Conservation (phyloP, 257 asterid genomes). For the Gentiana dahurica region DNA sequence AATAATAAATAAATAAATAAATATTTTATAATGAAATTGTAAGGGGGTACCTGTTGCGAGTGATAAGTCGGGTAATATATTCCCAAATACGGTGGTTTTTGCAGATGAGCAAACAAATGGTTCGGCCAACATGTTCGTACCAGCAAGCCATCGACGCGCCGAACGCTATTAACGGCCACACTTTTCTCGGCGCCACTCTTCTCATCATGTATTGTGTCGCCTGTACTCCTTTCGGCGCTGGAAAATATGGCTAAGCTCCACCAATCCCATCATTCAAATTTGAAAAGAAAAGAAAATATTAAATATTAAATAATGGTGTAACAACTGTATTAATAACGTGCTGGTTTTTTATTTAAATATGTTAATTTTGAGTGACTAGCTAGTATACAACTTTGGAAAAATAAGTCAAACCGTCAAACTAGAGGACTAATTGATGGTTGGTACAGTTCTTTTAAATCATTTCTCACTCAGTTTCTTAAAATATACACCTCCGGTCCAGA, state of each 20-base stretch:
- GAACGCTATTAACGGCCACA: slow-evolving; percentile 73
- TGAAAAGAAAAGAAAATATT: no score
- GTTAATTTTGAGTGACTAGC: no score
- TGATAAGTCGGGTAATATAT: slow-evolving; percentile 63
- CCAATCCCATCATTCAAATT: background rate
- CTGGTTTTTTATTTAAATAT: no score
- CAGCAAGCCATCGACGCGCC: slow-evolving; percentile 89
- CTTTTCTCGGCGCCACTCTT: slow-evolving; percentile 75
- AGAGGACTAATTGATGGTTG: no score
- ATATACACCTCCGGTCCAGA: no score
- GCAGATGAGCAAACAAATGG: slow-evolving; percentile 71
- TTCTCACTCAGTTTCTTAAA: no score
- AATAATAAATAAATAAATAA: background rate
- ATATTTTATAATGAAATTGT: no score
- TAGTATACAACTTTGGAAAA: no score
- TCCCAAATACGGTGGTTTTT: slow-evolving; percentile 90
- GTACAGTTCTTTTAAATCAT: no score
- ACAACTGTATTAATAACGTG: no score
- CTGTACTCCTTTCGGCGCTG: slow-evolving; percentile 67
- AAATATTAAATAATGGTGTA: no score
- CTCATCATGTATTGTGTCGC: slow-evolving; percentile 81
- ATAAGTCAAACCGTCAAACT: no score
- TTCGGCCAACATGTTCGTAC: slow-evolving; percentile 88
- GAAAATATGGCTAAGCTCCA: slow-evolving; percentile 79
- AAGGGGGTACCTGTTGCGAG: slow-evolving; percentile 59